Evolutionary conservation across 257 asterid species (phyloP), one percentile per base, ranked within the genome.

Genomic region (Gentiana straminea): DNA sequence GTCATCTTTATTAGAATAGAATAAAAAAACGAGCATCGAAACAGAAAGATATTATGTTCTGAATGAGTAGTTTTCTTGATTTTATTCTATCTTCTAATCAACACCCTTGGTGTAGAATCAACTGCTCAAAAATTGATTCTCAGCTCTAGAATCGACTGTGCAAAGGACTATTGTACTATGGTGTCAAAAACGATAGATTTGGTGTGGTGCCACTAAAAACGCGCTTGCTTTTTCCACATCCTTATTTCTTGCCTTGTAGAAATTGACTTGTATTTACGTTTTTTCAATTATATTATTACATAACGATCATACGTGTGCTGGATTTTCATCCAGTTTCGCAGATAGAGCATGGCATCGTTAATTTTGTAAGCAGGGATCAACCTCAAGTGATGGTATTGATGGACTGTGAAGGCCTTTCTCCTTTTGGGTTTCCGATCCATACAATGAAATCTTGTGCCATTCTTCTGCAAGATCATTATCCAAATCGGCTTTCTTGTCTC

Each of bases 401-500:
- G 79, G 79, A 76, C 60, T 76, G 82, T 57, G 60, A 69, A 5
- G 82, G 82, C 10, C 69, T 76, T 63, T 73, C 79, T 46, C 82
- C 79, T 2, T 50, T 76, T 49, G 79, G 79, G 44, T 76, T 76
- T 55, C 82, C 82, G 37, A 50, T 76, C 45, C 69, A 76, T 38
- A 67, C 56, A 66, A 69, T 76, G 79, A 76, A 76, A 69, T 72
- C 82, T 45, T 76, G 82, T 66, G 79, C 76, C 38, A 38, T 69
- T 15, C 74, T 76, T 60, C 73, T 76, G 62, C 82, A 76, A 60
- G 82, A 76, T 64, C 75, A 76, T 73, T 76, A 69, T 48, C 82
- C 82, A 11, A 73, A 76, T 63, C 65, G 76, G 55, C 79, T 76
- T 9, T 65, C 67, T 46, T 66, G 63, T 64, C 64, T 76, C 69